A percentile compares a stretch with the other conserved stretches of the same genome.
phyloP scores from a whole-genome alignment of 805 yeast species.

The Yamadazyma akitaensis region DNA sequence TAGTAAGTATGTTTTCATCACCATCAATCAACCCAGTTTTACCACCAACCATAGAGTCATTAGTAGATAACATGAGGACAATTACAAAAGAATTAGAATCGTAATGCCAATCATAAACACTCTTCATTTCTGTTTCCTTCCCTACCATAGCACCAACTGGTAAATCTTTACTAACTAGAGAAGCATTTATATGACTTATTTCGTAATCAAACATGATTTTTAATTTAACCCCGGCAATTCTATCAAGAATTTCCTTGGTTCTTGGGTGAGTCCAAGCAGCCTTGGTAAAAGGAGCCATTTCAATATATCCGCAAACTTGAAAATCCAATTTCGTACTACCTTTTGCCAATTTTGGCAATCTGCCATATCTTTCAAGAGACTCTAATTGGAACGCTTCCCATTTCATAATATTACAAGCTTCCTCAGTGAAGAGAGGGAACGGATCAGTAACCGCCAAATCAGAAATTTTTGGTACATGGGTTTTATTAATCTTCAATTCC shows the following conservation, averaged over 20 bases:
- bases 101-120: slow-evolving; percentile 17
- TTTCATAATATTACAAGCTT: slow-evolving; percentile 27
- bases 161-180: slow-evolving; percentile 14
- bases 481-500: slow-evolving; percentile 35
- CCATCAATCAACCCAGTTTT: slow-evolving; percentile 16
- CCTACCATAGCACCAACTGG: slow-evolving; percentile 12
- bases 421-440: slow-evolving; percentile 28
- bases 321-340: slow-evolving; percentile 29
- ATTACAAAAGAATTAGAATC: slow-evolving; percentile 16
- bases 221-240: slow-evolving; percentile 25
- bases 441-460: slow-evolving; percentile 32
- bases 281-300: slow-evolving; percentile 21
- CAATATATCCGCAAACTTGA: slow-evolving; percentile 23
- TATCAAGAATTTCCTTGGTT: slow-evolving; percentile 22
- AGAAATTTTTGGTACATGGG: slow-evolving; percentile 30
- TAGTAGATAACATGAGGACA: slow-evolving; percentile 16
- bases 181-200: slow-evolving; percentile 26
- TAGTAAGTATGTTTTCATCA: slow-evolving; percentile 13
- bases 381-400: slow-evolving; percentile 24
- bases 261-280: slow-evolving; percentile 29
- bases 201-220: slow-evolving; percentile 26
- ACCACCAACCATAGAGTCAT: slow-evolving; percentile 16
- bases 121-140: slow-evolving; percentile 4
- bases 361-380: slow-evolving; percentile 21
- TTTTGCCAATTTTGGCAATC: slow-evolving; percentile 22